Conservation (phyloP, 192 early-diverging fungal genomes). For the Podila clonocystis region DNA sequence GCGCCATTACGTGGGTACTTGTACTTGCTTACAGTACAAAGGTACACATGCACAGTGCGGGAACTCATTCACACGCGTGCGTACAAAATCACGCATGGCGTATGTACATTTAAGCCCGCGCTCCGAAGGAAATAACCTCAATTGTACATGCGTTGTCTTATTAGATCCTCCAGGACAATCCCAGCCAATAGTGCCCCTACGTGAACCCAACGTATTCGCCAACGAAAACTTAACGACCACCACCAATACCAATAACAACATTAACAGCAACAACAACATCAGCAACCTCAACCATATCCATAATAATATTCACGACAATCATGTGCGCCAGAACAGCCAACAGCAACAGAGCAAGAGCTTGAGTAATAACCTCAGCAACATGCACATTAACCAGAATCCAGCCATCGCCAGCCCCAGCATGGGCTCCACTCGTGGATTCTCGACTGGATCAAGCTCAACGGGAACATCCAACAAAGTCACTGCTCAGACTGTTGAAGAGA, state of each 20-base stretch:
- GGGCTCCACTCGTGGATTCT: constrained; percentile 10
- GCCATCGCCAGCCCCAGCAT: constrained; percentile 26
- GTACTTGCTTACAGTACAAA: too few relatives aligned
- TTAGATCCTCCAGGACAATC: constrained; percentile 27
- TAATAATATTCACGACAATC: constrained; percentile 7
- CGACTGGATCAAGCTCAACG: background rate
- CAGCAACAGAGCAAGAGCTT: constrained; percentile 6
- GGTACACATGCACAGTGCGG: too few relatives aligned
- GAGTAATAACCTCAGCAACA: constrained; percentile 15
- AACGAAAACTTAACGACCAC: constrained; percentile 3
- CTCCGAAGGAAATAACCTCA: too few relatives aligned
- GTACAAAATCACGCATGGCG: too few relatives aligned
- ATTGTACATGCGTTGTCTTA: background rate
- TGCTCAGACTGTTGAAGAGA: constrained; percentile 32
- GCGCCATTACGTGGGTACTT: background rate
- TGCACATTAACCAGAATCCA: constrained; percentile 44
- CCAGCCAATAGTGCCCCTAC: background rate
- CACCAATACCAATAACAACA: constrained; percentile 1
- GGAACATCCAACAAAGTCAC: constrained; percentile 17
- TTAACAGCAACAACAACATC: background rate
- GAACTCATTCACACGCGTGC: too few relatives aligned
- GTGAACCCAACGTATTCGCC: constrained; percentile 8
- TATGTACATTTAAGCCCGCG: too few relatives aligned
- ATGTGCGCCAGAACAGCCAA: background rate
- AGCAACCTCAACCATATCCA: constrained; percentile 8